These are phyloP conservation scores for Ophiostoma australiae DNA, from an alignment of 2,329 filamentous ascomycete genomes.

Conservation along the genomic window DNA sequence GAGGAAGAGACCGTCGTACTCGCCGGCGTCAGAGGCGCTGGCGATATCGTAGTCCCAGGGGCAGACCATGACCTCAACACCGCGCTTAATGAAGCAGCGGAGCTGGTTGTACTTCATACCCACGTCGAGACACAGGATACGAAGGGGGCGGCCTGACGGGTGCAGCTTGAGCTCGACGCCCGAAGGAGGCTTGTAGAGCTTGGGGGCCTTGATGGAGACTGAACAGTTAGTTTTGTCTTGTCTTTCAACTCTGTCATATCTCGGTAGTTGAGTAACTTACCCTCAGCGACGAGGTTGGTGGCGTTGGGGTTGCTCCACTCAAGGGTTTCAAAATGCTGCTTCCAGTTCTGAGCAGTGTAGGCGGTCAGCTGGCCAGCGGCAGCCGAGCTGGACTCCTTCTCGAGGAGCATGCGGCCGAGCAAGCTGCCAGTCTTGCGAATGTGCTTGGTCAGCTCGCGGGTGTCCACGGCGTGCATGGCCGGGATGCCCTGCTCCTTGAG, in stretches of 20 bases:
- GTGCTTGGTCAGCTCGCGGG: constrained; percentile 85
- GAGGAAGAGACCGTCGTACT: constrained; percentile 95
- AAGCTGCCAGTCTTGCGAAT: constrained; percentile 94
- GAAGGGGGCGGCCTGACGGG: constrained; percentile 78
- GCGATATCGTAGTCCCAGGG: constrained; percentile 95
- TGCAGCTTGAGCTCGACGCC: constrained; percentile 74
- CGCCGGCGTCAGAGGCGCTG: constrained; percentile 64
- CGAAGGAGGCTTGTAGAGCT: constrained; percentile 73
- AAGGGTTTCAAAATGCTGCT: constrained; percentile 48
- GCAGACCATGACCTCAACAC: constrained; percentile 88
- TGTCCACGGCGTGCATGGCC: constrained; percentile 93
- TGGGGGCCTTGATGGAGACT: constrained; percentile 87
- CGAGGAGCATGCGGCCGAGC: constrained; percentile 81
- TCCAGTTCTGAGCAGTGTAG: constrained; percentile 22
- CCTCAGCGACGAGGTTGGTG: constrained; percentile 89
- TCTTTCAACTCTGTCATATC: constrained; percentile 26
- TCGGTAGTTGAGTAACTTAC: constrained; percentile 51
- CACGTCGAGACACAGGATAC: constrained; percentile 90
- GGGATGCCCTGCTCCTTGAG: constrained; percentile 93
- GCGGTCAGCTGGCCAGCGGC: constrained; percentile 30
- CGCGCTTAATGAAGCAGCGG: constrained; percentile 82
- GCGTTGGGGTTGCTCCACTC: constrained; percentile 91
- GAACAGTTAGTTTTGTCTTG: constrained; percentile 37
- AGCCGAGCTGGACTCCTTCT: constrained; percentile 51
- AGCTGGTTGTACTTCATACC: constrained; percentile 98